These are phyloP conservation scores for Pichia kudriavzevii DNA, from an alignment of 1,139 yeast species.

Conservation along the genomic window DNA sequence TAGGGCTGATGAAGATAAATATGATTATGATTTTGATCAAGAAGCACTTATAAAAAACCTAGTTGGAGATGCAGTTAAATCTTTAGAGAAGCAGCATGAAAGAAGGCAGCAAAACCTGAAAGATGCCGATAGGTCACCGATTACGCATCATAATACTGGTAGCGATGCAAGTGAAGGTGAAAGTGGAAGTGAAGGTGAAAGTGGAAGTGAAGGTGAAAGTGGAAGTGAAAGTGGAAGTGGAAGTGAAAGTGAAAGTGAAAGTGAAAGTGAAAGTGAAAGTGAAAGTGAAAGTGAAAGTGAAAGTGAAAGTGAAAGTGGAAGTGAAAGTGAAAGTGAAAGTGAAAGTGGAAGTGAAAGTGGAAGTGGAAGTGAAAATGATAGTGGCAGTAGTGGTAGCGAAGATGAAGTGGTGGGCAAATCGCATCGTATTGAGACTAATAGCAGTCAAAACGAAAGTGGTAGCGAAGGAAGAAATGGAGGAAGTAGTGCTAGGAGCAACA, in stretches of 20 bases:
- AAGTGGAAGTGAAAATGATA: no score
- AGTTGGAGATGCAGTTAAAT: not conserved
- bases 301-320: not conserved
- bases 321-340: not conserved
- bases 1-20: slow-evolving; percentile 1
- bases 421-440: no score
- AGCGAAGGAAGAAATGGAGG: no score
- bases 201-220: not conserved
- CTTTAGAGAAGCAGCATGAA: not conserved
- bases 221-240: not conserved
- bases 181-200: slow-evolving; percentile 1
- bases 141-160: no score
- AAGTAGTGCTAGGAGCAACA: no score
- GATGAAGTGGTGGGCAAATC: no score
- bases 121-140: no score
- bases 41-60: not conserved
- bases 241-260: not conserved
- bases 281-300: not conserved
- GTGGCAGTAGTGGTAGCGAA: no score
- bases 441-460: no score
- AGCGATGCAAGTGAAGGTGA: not conserved
- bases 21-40: not conserved
- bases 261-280: not conserved
- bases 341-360: no score
- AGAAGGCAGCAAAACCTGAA: not conserved